A percentile compares a stretch with the other conserved stretches of the same genome.
Evolutionary conservation across 306 rosid genomes (phyloP).

Genomic region (Cicer judaicum): DNA sequence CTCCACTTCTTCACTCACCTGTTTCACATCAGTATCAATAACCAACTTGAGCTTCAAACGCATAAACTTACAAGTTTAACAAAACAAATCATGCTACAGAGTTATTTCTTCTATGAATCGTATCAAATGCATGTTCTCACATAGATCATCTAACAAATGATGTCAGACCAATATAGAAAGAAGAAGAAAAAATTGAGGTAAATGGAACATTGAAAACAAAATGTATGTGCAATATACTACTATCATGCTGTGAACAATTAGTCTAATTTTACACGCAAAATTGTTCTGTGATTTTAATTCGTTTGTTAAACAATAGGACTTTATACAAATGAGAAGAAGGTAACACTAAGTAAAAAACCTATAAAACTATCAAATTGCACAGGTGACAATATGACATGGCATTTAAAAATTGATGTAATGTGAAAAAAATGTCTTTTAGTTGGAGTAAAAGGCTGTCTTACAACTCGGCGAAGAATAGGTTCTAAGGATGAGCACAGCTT

Average conservation of each 20-base stretch:
- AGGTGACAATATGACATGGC: slow-evolving; percentile 7
- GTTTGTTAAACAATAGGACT: background rate
- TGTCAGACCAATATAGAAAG: slow-evolving; percentile 2
- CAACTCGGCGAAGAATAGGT: slow-evolving; percentile 85
- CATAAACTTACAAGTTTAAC: slow-evolving; percentile 20
- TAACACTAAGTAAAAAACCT: background rate
- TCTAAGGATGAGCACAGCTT: slow-evolving; percentile 82
- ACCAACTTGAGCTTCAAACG: slow-evolving; percentile 36
- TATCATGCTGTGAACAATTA: slow-evolving; percentile 2
- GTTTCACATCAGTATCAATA: slow-evolving; percentile 45
- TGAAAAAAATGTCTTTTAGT: background rate
- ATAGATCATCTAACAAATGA: slow-evolving; percentile 14
- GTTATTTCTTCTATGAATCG: slow-evolving; percentile 27
- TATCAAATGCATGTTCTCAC: slow-evolving; percentile 22
- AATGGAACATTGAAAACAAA: slow-evolving; percentile 9
- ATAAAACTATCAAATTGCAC: slow-evolving; percentile 19
- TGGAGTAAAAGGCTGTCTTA: slow-evolving; percentile 47
- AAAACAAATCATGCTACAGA: background rate
- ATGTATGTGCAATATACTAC: background rate
- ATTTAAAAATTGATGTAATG: slow-evolving; percentile 9
- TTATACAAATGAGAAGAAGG: background rate
- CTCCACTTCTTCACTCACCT: slow-evolving; percentile 98
- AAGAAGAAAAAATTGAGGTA: slow-evolving; percentile 7
- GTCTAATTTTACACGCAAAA: slow-evolving; percentile 9
- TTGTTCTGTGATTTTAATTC: background rate